phyloP scores from a whole-genome alignment of 2,329 filamentous ascomycete species.

The Epicoccum sorghinum region DNA sequence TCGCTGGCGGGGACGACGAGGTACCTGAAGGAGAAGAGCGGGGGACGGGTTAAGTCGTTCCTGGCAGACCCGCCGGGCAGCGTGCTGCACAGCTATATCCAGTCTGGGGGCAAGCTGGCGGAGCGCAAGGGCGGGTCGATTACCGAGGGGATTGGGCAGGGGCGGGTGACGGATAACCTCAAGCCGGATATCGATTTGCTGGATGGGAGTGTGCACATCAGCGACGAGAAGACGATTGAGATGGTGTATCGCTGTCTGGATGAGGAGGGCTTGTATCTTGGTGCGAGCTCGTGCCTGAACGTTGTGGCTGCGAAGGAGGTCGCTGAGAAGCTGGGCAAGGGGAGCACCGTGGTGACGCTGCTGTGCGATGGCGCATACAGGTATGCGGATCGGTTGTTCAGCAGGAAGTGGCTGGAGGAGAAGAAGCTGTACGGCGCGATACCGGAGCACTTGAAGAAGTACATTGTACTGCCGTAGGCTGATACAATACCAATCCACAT shows the following conservation, averaged over 20 bases:
- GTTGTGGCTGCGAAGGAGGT: slow-evolving; percentile 95
- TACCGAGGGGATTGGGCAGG: slow-evolving; percentile 97
- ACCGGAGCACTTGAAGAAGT: slow-evolving; percentile 85
- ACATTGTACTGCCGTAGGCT: slow-evolving; percentile 81
- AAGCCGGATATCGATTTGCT: slow-evolving; percentile 81
- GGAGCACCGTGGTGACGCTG: slow-evolving; percentile 90
- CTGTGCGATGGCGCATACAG: slow-evolving; percentile 96
- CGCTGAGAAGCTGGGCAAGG: slow-evolving; percentile 85
- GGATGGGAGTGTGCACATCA: slow-evolving; percentile 83
- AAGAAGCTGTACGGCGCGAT: slow-evolving; percentile 85
- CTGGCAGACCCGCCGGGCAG: slow-evolving; percentile 93
- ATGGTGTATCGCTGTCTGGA: slow-evolving; percentile 98
- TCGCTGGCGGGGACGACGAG: slow-evolving; percentile 88
- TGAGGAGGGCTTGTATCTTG: slow-evolving; percentile 93
- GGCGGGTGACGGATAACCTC: slow-evolving; percentile 94
- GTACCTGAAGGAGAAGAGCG: slow-evolving; percentile 82
- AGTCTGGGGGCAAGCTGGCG: slow-evolving; percentile 79
- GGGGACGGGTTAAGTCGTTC: slow-evolving; percentile 81
- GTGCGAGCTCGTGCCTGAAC: slow-evolving; percentile 91
- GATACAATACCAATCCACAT: not conserved
- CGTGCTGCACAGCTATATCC: slow-evolving; percentile 90
- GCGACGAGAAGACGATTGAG: slow-evolving; percentile 92
- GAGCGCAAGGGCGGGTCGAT: slow-evolving; percentile 87
- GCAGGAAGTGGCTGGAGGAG: slow-evolving; percentile 82
- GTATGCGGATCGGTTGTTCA: slow-evolving; percentile 94